Evolutionary conservation across 2,329 filamentous ascomycete genomes (phyloP), one percentile per base, ranked within the genome.

Genomic region (Talaromyces sp.): DNA sequence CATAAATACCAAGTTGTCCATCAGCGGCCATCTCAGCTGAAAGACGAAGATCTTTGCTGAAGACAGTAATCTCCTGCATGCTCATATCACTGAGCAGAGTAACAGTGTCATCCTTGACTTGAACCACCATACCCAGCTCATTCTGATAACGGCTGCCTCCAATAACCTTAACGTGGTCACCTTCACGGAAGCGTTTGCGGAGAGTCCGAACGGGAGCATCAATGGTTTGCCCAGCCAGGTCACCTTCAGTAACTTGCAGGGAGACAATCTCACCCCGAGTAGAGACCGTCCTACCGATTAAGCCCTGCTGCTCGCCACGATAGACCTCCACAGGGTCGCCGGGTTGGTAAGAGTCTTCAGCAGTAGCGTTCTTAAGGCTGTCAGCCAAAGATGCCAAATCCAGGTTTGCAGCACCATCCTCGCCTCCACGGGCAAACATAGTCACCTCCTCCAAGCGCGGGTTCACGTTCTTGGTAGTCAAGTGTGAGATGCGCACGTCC

Each of bases 141-240:
- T 97, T 94, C 50, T 90, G 86, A 72, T 92, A 97, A 64, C 91
- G 89, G 76, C 92, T 96, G 35, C 92, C 93, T 50, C 94, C 93
- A 69, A 97, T 96, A 62, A 99, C 94, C 78, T 97, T 97, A 78
- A 99, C 94, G 69, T 99, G 94, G 67, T 99, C 94, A 79, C 94
- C 94, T 57, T 92, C 83, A 60, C 84, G 86, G 82, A 99, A 99
- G 27, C 90, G 85, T 75, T 99, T 99, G 52, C 94, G 89, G 22
- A 99, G 81, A 40, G 90, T 90, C 74, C 94, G 95, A 57, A 91
- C 88, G 1, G 94, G 94, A 10, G 96, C 92, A 70, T 97, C 93
- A 41, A 99, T 94, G 4, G 83, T 86, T 70, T 96, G 89, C 9
- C 92, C 93, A 47, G 78, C 80, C 24, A 97, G 80, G 36, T 89